Evolutionary conservation across 2,329 filamentous ascomycete genomes (phyloP).

Genomic region (Aspergillus pseudoglaucus): DNA sequence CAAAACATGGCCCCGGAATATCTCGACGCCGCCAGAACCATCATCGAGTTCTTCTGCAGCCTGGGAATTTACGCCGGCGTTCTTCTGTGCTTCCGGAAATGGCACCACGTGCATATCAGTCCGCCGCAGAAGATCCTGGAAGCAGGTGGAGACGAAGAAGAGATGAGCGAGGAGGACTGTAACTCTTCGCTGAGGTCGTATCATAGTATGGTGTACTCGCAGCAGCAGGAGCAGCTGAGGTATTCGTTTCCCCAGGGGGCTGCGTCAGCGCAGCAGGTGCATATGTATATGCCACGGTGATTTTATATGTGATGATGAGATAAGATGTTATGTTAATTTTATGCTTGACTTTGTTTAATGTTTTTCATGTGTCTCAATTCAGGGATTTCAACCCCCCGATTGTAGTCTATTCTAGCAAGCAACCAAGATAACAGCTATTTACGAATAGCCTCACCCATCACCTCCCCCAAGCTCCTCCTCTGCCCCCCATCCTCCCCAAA

Average conservation of each 20-base stretch:
- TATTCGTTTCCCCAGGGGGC: background rate
- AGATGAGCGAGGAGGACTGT: background rate
- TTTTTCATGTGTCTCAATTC: too few species aligned
- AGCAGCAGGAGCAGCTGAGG: background rate
- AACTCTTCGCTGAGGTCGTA: background rate
- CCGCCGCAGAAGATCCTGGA: background rate
- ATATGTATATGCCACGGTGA: background rate
- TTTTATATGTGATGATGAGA: background rate
- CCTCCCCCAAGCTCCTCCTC: conserved; percentile 37
- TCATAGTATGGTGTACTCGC: background rate
- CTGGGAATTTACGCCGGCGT: conserved; percentile 16
- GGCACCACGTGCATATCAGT: conserved; percentile 2
- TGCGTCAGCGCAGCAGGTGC: background rate
- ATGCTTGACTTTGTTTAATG: too few species aligned
- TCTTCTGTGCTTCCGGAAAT: conserved; percentile 14
- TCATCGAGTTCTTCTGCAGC: conserved; percentile 14
- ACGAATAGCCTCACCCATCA: conserved; percentile 14
- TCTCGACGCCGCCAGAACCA: background rate
- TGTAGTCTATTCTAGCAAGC: too few species aligned
- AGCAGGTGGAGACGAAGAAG: background rate
- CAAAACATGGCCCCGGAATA: conserved; percentile 4
- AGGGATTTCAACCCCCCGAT: too few species aligned
- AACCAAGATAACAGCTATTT: too few species aligned
- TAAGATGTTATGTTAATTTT: background rate
- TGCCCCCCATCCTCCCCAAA: conserved; percentile 52